phyloP scores from a whole-genome alignment of 1,139 yeast species.

The Kodamaea sp. region DNA sequence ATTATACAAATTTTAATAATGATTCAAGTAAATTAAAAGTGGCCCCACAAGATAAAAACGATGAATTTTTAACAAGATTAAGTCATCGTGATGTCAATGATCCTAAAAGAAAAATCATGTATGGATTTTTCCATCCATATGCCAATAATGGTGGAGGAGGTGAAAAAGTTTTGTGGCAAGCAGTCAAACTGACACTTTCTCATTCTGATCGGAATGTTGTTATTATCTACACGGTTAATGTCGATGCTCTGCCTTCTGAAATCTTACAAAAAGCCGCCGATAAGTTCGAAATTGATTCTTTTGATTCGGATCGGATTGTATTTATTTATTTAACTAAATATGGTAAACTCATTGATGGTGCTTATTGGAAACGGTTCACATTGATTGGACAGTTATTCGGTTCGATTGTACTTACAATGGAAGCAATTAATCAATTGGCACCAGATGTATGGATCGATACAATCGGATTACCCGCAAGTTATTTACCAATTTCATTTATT shows the following conservation, averaged over 20 bases:
- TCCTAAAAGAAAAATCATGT: slow-evolving; percentile 43
- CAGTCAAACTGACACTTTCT: slow-evolving; percentile 67
- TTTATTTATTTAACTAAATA: slow-evolving; percentile 67
- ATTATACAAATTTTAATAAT: slow-evolving; percentile 42
- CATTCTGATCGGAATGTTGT: slow-evolving; percentile 53
- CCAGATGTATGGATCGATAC: slow-evolving; percentile 97
- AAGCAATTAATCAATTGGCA: slow-evolving; percentile 63
- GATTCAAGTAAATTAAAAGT: slow-evolving; percentile 32
- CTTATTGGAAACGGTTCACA: slow-evolving; percentile 76
- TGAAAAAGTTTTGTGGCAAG: slow-evolving; percentile 94
- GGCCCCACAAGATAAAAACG: slow-evolving; percentile 29
- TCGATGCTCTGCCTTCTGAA: slow-evolving; percentile 46
- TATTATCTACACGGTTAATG: slow-evolving; percentile 73
- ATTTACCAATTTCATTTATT: slow-evolving; percentile 52
- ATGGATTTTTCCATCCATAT: slow-evolving; percentile 93
- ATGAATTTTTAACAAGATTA: slow-evolving; percentile 27
- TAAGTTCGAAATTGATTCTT: slow-evolving; percentile 57
- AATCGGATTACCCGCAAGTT: slow-evolving; percentile 87
- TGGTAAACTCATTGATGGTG: slow-evolving; percentile 58
- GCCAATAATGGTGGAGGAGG: slow-evolving; percentile 99
- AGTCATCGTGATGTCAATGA: slow-evolving; percentile 36
- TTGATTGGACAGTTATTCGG: slow-evolving; percentile 87
- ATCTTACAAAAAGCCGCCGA: slow-evolving; percentile 56
- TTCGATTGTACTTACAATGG: slow-evolving; percentile 61
- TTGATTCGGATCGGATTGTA: slow-evolving; percentile 56